phyloP scores from a whole-genome alignment of 164 flowering plant genomes.

The Vitis rotundifolia region DNA sequence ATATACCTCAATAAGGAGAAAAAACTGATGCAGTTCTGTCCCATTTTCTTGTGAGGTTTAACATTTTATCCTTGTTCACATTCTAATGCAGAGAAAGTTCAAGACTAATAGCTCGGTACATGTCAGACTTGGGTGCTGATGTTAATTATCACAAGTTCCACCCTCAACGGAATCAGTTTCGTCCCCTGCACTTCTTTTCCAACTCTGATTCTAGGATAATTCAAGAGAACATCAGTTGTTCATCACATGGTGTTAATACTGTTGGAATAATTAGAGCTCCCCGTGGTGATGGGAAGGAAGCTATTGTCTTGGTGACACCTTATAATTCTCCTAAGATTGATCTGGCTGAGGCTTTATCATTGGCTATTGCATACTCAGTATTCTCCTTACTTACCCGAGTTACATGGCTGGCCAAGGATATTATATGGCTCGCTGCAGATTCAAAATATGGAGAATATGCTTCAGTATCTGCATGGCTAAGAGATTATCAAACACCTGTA shows the following conservation, averaged over 20 bases:
- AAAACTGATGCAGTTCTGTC: background rate
- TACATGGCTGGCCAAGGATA: slow-evolving; percentile 94
- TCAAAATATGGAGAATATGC: slow-evolving; percentile 79
- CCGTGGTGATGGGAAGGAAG: slow-evolving; percentile 97
- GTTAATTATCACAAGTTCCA: slow-evolving; percentile 73
- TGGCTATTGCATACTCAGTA: slow-evolving; percentile 75
- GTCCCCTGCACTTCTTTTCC: slow-evolving; percentile 75
- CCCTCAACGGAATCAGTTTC: slow-evolving; percentile 51
- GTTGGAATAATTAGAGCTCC: slow-evolving; percentile 94
- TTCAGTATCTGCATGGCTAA: slow-evolving; percentile 85
- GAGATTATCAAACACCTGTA: slow-evolving; percentile 71
- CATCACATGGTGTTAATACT: slow-evolving; percentile 54
- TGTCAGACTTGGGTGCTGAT: slow-evolving; percentile 76
- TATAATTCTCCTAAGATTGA: slow-evolving; percentile 55
- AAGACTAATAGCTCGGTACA: slow-evolving; percentile 53
- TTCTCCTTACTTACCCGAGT: slow-evolving; percentile 77
- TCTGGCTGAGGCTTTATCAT: slow-evolving; percentile 53
- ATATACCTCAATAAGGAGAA: background rate
- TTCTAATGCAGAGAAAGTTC: slow-evolving; percentile 53
- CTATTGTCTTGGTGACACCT: slow-evolving; percentile 91
- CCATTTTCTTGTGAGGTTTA: background rate
- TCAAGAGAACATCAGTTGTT: slow-evolving; percentile 46
- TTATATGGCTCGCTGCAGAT: slow-evolving; percentile 95
- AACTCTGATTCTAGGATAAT: slow-evolving; percentile 37
- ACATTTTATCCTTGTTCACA: background rate